Evolutionary conservation across 1,139 yeast species (phyloP), one percentile per base, ranked within the genome.

Genomic region (Martiniozyma asiatica): DNA sequence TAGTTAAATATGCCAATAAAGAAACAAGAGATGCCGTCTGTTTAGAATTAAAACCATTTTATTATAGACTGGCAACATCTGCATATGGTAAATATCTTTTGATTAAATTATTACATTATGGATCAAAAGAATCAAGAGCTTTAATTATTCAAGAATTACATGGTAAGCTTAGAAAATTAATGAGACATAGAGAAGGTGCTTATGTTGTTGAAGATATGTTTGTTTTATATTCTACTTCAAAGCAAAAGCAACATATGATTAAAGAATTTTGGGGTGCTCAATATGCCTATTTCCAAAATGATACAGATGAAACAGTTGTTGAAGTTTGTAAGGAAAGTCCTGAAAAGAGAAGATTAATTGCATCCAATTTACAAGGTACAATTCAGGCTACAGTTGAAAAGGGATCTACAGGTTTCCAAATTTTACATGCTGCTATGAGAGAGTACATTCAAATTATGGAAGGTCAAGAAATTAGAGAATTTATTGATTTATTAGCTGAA

Each of bases 171-270:
- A 67, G 96, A 53, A 87, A 84, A 56, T 65, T 89, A 41, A 85
- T 89, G 92, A 76, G 93, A 64, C 97, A 89, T 58, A 78, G 79
- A 59, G 97, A 89, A 64, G 98, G 97, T 58, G 97, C 97, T n/a
- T 85, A 89, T 49, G 97, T 89, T 24, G 87, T 87, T 41, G 97
- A 89, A 59, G 98, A 89, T 63, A 67, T 85, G 46, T 89, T 66
- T 53, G 82, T 85, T 18, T 72, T 85, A 41, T 89, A 87, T 55
- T 72, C 95, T 5, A 73, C 85, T 18, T 68, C 78, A 25, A 82
- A 76, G 39, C 97, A 89, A 58, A 81, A 73, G 55, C 71, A 73
- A 33, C 95, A 84, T 57, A 85, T 89, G 77, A 72, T 89, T 41
- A 73, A 93, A 54, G 97, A 89, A 56, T 89, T 89, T 52, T 89